Conservation (phyloP, 805 yeast genomes). For the Pichia californica region DNA sequence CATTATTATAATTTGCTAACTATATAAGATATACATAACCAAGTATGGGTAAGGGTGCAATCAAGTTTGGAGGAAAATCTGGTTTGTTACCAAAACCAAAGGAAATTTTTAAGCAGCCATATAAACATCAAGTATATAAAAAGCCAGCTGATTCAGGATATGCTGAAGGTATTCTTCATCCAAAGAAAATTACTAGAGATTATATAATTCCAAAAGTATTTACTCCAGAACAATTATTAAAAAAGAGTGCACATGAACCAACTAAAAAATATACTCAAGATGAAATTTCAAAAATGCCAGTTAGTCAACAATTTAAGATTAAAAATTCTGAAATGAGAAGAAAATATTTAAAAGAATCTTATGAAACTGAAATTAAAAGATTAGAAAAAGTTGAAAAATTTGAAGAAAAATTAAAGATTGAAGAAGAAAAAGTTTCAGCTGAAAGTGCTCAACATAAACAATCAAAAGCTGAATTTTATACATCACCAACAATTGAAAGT, state of each 20-base stretch:
- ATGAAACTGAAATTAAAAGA: constrained; percentile 32
- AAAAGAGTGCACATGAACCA: constrained; percentile 45
- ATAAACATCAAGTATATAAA: constrained; percentile 44
- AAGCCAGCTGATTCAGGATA: constrained; percentile 54
- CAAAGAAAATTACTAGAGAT: constrained; percentile 52
- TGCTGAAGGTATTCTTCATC: constrained; percentile 67
- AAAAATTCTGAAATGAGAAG: constrained; percentile 64
- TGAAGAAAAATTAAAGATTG: constrained; percentile 19
- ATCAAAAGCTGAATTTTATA: constrained; percentile 51
- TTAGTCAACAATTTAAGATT: constrained; percentile 38
- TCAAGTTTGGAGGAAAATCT: constrained; percentile 57
- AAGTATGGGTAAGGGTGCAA: constrained; percentile 45
- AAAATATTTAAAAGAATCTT: constrained; percentile 59
- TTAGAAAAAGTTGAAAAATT: constrained; percentile 28
- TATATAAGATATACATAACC: too few relatives aligned
- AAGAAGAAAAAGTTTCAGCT: constrained; percentile 27
- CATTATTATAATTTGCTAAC: not conserved
- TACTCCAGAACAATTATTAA: constrained; percentile 55
- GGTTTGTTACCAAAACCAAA: constrained; percentile 81
- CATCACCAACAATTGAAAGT: constrained; percentile 74
- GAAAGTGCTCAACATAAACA: constrained; percentile 29
- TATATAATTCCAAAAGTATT: constrained; percentile 47
- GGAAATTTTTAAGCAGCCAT: constrained; percentile 65
- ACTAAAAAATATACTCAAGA: constrained; percentile 23
- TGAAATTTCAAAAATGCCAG: constrained; percentile 32